phyloP scores from a whole-genome alignment of 1,284 basidiomycete genomes.

The Trametes polyzona region DNA sequence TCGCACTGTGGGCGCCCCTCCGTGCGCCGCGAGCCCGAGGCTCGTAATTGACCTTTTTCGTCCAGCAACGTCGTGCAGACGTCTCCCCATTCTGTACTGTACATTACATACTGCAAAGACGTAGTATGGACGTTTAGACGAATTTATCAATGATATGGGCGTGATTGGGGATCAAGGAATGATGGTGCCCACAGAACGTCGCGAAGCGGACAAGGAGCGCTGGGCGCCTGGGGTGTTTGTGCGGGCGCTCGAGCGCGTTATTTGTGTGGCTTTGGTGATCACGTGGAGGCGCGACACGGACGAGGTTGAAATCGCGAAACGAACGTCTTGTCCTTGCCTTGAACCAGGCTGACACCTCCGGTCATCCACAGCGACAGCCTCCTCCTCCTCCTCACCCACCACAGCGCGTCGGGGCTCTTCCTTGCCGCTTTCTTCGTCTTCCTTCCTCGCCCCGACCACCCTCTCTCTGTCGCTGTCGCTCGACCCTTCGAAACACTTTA shows the following conservation, averaged over 20 bases:
- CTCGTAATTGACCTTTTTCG: slow-evolving; percentile 2
- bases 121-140: slow-evolving; percentile 14
- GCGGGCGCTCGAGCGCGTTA: slow-evolving; percentile 25
- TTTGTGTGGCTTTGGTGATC: slow-evolving; percentile 32
- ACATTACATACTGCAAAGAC: slow-evolving; percentile 12
- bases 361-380: slow-evolving; percentile 22
- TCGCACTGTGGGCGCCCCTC: not conserved
- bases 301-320: slow-evolving; percentile 35
- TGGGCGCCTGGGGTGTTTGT: slow-evolving; percentile 15
- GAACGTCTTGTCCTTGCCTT: slow-evolving; percentile 28
- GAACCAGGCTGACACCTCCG: slow-evolving; percentile 33
- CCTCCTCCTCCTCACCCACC: slow-evolving; percentile 19
- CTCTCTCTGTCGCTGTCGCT: slow-evolving; percentile 24
- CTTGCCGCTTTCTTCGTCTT: slow-evolving; percentile 26
- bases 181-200: slow-evolving; percentile 20
- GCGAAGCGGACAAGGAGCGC: slow-evolving; percentile 9
- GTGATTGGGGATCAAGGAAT: slow-evolving; percentile 28
- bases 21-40: not conserved
- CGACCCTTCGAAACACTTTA: slow-evolving; percentile 26
- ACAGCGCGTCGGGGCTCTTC: slow-evolving; percentile 30
- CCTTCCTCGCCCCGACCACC: slow-evolving; percentile 22
- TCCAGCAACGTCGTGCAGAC: not conserved
- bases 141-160: slow-evolving; percentile 12
- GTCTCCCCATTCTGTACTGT: not conserved
- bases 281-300: slow-evolving; percentile 30